Evolutionary conservation across 2,329 filamentous ascomycete genomes (phyloP).

Genomic region (Fusarium citri): DNA sequence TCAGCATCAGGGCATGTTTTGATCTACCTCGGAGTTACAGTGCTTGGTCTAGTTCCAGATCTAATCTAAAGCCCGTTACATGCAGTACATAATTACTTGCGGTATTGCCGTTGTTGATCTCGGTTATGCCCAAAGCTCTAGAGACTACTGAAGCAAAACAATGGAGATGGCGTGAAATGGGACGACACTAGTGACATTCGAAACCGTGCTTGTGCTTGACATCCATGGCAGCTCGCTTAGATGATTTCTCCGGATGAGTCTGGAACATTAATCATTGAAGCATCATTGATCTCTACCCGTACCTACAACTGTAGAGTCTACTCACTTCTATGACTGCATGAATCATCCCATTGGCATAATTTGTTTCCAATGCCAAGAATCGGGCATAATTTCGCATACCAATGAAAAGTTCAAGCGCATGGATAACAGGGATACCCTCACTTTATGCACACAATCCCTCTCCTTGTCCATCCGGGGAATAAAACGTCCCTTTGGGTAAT

Average conservation of each 20-base stretch:
- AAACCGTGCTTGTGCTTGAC: slow-evolving; percentile 15
- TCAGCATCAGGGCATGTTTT: slow-evolving; percentile 1
- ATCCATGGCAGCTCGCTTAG: slow-evolving; percentile 16
- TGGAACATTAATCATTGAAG: too few species aligned
- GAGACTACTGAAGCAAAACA: background rate
- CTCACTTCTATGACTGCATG: background rate
- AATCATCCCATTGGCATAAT: slow-evolving; percentile 4
- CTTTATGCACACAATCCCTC: slow-evolving; percentile 15
- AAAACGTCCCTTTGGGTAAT: slow-evolving; percentile 4
- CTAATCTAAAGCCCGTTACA: background rate
- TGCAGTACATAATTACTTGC: background rate
- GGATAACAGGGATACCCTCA: slow-evolving; percentile 23
- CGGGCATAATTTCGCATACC: slow-evolving; percentile 19
- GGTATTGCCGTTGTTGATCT: slow-evolving; percentile 10
- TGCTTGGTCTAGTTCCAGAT: slow-evolving; percentile 26
- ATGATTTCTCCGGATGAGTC: background rate
- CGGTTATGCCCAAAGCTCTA: slow-evolving; percentile 17
- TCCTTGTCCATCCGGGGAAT: slow-evolving; percentile 9
- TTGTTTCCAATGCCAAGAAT: slow-evolving; percentile 8
- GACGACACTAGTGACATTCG: slow-evolving; percentile 21
- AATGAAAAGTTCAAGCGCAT: slow-evolving; percentile 12
- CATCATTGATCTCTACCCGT: too few species aligned
- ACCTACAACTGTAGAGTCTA: too few species aligned
- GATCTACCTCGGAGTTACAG: slow-evolving; percentile 15
- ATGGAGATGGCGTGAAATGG: background rate